Conservation (phyloP, 2,329 filamentous ascomycete species). For the Fusarium chuoi region DNA sequence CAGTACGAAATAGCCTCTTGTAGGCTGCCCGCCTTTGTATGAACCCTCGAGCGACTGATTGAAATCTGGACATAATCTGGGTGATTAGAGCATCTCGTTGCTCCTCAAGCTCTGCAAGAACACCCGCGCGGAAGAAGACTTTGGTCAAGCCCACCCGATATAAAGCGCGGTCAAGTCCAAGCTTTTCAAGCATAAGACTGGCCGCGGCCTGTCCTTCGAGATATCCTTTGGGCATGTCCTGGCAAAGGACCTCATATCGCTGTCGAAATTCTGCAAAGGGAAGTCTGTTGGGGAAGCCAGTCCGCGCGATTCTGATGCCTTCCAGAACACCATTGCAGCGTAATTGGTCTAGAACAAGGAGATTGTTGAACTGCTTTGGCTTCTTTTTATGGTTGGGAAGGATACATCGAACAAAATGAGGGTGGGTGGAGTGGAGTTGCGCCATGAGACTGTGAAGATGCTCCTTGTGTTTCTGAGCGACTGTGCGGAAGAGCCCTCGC, state of each 20-base stretch:
- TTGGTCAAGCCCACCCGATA: slow-evolving; percentile 97
- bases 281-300: slow-evolving; percentile 94
- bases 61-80: slow-evolving; percentile 93
- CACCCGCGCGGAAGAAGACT: slow-evolving; percentile 96
- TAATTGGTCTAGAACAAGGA: slow-evolving; percentile 96
- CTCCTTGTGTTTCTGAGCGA: slow-evolving; percentile 96
- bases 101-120: slow-evolving; percentile 96
- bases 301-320: slow-evolving; percentile 95
- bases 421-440: slow-evolving; percentile 94
- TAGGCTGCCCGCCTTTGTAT: slow-evolving; percentile 87
- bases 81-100: slow-evolving; percentile 92
- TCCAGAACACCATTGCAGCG: slow-evolving; percentile 99
- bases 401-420: slow-evolving; percentile 98
- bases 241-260: slow-evolving; percentile 93
- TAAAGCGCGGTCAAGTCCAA: slow-evolving; percentile 84
- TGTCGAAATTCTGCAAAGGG: slow-evolving; percentile 94
- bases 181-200: slow-evolving; percentile 86
- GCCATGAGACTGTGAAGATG: slow-evolving; percentile 96
- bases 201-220: slow-evolving; percentile 89
- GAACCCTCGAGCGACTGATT: slow-evolving; percentile 91
- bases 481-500: slow-evolving; percentile 95
- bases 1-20: slow-evolving; percentile 93
- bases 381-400: slow-evolving; percentile 98
- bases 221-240: slow-evolving; percentile 87
- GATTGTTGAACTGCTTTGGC: slow-evolving; percentile 89